Evolutionary conservation across 169 alveolate species (phyloP).

Genomic region (Besnoitia besnoiti): DNA sequence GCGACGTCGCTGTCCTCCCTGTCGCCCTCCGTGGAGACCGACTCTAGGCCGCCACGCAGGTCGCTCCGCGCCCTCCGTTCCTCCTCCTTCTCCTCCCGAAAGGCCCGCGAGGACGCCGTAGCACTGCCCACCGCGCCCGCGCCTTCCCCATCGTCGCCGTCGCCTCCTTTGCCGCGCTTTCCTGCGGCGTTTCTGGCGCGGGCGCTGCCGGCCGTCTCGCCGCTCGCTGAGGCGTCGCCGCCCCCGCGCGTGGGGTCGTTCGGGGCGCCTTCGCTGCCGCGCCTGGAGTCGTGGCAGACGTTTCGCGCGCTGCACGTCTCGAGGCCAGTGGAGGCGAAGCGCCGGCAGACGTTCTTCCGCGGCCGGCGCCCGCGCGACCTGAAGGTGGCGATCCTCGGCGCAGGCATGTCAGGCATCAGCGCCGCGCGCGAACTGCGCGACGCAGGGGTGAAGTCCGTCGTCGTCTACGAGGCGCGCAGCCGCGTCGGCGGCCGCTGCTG

Average conservation of each 20-base stretch:
- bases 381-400: slow-evolving; percentile 45
- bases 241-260: not conserved
- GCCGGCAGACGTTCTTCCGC: not conserved
- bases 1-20: not conserved
- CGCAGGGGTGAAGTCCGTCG: slow-evolving; percentile 35
- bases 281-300: not conserved
- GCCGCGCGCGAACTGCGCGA: slow-evolving; percentile 3
- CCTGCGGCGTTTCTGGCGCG: not conserved
- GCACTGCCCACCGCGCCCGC: not conserved
- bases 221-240: not conserved
- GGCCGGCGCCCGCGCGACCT: not conserved
- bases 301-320: not conserved
- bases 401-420: slow-evolving; percentile 59
- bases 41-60: not conserved
- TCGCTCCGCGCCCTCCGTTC: not conserved
- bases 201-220: not conserved
- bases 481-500: slow-evolving; percentile 61
- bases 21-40: not conserved
- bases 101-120: too few relatives aligned
- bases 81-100: too few relatives aligned
- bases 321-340: not conserved
- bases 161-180: not conserved
- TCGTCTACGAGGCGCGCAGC: slow-evolving; percentile 52
- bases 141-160: not conserved
- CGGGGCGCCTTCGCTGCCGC: not conserved